Conservation (phyloP, 2,329 filamentous ascomycete genomes). For the Rutstroemia sp. region DNA sequence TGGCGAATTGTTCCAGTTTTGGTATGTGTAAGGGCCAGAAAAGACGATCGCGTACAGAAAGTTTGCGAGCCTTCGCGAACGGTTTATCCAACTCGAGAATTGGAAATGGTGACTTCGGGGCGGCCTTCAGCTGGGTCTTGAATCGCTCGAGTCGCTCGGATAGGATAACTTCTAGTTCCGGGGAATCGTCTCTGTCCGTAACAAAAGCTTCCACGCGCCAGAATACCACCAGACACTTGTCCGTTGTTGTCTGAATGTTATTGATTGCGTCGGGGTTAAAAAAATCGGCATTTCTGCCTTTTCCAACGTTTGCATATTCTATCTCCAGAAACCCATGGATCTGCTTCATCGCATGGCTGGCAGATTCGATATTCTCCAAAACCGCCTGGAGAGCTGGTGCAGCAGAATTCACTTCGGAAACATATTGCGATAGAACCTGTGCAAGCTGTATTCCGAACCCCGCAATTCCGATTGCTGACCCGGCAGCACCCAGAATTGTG, state of each 20-base stretch:
- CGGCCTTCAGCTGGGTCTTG: neutral
- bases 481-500: conserved; percentile 2
- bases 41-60: neutral
- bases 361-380: neutral
- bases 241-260: neutral
- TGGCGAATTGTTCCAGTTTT: neutral
- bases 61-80: neutral
- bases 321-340: neutral
- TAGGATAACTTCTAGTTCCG: neutral
- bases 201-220: conserved; percentile 3
- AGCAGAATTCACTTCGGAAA: neutral
- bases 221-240: neutral
- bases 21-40: neutral
- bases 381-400: neutral
- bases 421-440: neutral
- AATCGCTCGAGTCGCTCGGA: neutral
- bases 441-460: neutral
- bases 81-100: neutral
- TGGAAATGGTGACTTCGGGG: neutral
- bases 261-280: neutral
- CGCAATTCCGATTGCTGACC: conserved; percentile 4
- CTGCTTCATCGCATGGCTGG: neutral
- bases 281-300: neutral
- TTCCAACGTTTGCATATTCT: neutral
- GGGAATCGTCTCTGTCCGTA: neutral